Conservation (phyloP, 1,139 yeast genomes). For the Suhomyces anneliseae region DNA sequence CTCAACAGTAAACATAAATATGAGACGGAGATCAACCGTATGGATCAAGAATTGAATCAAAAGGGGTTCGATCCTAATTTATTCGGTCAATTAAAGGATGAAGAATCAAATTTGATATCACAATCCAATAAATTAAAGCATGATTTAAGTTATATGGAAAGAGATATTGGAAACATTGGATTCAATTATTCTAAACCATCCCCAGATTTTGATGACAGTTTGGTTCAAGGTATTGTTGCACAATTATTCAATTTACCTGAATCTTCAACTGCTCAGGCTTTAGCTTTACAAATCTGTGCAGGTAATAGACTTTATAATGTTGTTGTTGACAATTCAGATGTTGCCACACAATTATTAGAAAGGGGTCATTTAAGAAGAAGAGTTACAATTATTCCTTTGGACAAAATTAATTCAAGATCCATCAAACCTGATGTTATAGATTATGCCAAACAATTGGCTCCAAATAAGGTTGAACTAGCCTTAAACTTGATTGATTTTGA, state of each 20-base stretch:
- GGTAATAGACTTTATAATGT: slow-evolving; percentile 90
- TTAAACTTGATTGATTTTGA: slow-evolving; percentile 76
- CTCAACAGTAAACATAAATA: slow-evolving; percentile 45
- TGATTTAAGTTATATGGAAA: slow-evolving; percentile 56
- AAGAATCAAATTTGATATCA: slow-evolving; percentile 33
- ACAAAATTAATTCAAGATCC: slow-evolving; percentile 67
- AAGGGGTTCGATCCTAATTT: slow-evolving; percentile 60
- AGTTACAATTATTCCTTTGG: slow-evolving; percentile 90
- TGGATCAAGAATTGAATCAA: slow-evolving; percentile 44
- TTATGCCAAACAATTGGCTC: slow-evolving; percentile 69
- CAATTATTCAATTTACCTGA: slow-evolving; percentile 71
- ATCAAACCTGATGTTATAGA: slow-evolving; percentile 44
- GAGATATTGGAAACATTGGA: slow-evolving; percentile 73
- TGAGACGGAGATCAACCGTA: slow-evolving; percentile 34
- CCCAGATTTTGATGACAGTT: slow-evolving; percentile 55
- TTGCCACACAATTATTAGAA: slow-evolving; percentile 80
- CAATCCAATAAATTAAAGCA: slow-evolving; percentile 42
- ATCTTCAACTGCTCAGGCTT: slow-evolving; percentile 59
- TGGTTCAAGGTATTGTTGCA: slow-evolving; percentile 89
- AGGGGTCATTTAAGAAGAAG: slow-evolving; percentile 76
- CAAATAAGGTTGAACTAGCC: slow-evolving; percentile 86
- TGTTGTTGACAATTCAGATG: slow-evolving; percentile 83
- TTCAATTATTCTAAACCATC: slow-evolving; percentile 70
- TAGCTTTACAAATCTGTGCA: slow-evolving; percentile 91
- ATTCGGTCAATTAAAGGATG: slow-evolving; percentile 46